Percentiles rank a stretch among this genome's conserved stretches.
Conservation (phyloP, 495 filamentous ascomycete genomes). For the Daldinia decipiens region DNA sequence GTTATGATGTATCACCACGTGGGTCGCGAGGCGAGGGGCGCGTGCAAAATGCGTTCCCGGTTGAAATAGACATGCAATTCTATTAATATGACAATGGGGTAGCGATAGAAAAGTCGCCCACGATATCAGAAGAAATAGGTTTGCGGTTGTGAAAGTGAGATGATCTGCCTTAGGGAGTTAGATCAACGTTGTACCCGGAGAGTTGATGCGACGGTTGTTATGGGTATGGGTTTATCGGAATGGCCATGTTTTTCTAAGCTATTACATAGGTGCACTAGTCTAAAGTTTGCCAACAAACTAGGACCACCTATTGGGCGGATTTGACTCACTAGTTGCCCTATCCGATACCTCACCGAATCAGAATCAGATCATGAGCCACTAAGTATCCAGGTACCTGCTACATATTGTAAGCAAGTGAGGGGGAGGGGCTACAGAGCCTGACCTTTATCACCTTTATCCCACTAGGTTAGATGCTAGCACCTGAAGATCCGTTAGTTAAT, state of each 20-base stretch:
- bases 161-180: not conserved
- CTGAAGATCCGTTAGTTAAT: not conserved
- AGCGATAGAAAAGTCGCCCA: not conserved
- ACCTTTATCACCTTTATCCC: no score
- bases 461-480: no score
- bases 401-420: not conserved
- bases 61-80: constrained; percentile 15
- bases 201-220: constrained; percentile 15
- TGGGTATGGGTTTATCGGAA: constrained; percentile 9
- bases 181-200: constrained; percentile 24
- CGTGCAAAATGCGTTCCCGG: not conserved
- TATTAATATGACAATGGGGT: not conserved
- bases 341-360: not conserved
- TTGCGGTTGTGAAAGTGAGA: constrained; percentile 1
- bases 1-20: constrained; percentile 34
- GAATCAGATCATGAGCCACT: no score
- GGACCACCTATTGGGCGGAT: not conserved
- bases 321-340: not conserved
- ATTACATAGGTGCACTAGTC: not conserved
- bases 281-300: not conserved
- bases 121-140: constrained; percentile 9
- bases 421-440: not conserved
- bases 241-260: not conserved
- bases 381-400: not conserved
- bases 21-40: constrained; percentile 24